Conservation (phyloP, 2,329 filamentous ascomycete genomes). For the Fusarium austroafricanum region DNA sequence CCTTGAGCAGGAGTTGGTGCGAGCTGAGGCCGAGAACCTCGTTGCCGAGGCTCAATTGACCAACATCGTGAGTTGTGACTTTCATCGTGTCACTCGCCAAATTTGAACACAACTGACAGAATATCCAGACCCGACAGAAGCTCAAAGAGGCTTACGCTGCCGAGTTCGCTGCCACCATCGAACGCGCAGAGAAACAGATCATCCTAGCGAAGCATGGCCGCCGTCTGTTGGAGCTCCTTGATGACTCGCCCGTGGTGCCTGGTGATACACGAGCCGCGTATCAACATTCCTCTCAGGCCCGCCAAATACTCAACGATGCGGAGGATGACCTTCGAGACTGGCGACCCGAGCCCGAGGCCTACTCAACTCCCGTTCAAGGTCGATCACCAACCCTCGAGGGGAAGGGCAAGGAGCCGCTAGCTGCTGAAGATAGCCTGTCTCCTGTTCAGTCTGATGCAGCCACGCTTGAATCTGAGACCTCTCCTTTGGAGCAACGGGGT, state of each 20-base stretch:
- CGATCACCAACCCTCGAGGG: conserved; percentile 43
- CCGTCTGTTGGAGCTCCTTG: conserved; percentile 84
- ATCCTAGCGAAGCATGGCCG: conserved; percentile 92
- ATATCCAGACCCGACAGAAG: conserved; percentile 88
- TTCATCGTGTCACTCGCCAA: background rate
- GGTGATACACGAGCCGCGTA: conserved; percentile 82
- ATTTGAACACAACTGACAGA: conserved; percentile 16
- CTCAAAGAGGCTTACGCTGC: conserved; percentile 93
- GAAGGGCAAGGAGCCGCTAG: conserved; percentile 43
- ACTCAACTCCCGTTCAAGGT: conserved; percentile 39
- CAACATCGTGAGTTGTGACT: conserved; percentile 77
- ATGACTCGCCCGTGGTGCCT: conserved; percentile 89
- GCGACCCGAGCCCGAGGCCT: conserved; percentile 61
- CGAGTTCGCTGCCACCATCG: conserved; percentile 90
- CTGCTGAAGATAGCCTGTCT: conserved; percentile 22
- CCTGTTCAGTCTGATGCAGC: conserved; percentile 27
- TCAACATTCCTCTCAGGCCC: conserved; percentile 72
- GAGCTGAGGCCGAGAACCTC: conserved; percentile 94
- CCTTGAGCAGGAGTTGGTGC: conserved; percentile 94
- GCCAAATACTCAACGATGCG: conserved; percentile 90
- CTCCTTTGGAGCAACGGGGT: conserved; percentile 15
- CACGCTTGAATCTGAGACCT: conserved; percentile 20
- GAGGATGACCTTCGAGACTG: conserved; percentile 88
- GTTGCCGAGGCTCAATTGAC: conserved; percentile 97
- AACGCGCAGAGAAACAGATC: conserved; percentile 96